phyloP scores from a whole-genome alignment of 1,284 basidiomycete genomes.

The Cerioporus squamosus region DNA sequence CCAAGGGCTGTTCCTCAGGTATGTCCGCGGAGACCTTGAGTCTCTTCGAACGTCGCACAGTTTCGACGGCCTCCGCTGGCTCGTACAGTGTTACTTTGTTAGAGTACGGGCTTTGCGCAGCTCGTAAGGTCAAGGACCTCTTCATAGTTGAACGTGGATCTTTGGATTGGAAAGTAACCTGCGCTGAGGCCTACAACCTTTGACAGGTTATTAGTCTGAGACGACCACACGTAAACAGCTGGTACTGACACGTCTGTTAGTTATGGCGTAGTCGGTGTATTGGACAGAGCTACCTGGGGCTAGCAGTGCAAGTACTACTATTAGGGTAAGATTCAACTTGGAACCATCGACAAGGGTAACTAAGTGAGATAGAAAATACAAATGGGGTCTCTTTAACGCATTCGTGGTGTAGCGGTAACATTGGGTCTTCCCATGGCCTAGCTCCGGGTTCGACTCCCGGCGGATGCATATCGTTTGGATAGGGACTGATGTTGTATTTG shows the following conservation, averaged over 20 bases:
- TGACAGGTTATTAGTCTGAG: too few relatives aligned
- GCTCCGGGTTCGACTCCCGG: conserved; percentile 64
- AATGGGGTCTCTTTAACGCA: not conserved
- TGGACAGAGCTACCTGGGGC: too few relatives aligned
- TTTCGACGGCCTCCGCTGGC: not conserved
- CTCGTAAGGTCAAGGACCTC: conserved; percentile 6
- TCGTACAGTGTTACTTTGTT: conserved; percentile 22
- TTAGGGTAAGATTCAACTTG: too few relatives aligned
- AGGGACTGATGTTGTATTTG: too few relatives aligned
- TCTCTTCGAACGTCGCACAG: conserved; percentile 15
- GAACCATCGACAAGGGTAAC: too few relatives aligned
- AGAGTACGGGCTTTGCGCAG: conserved; percentile 18
- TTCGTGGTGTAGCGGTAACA: conserved; percentile 46
- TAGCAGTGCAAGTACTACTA: too few relatives aligned
- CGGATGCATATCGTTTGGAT: conserved; percentile 39
- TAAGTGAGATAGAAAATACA: too few relatives aligned
- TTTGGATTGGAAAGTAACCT: too few relatives aligned
- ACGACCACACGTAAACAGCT: too few relatives aligned
- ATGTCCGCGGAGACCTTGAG: conserved; percentile 6
- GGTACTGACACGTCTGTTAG: too few relatives aligned
- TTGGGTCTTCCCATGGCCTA: conserved; percentile 52
- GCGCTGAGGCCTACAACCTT: too few relatives aligned
- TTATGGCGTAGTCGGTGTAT: too few relatives aligned
- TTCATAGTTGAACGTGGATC: conserved; percentile 16
- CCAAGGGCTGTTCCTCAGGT: not conserved